A percentile compares a stretch with the other conserved stretches of the same genome.
Evolutionary conservation across 2,329 filamentous ascomycete species (phyloP).

Genomic region (Colletotrichum eremochloae): DNA sequence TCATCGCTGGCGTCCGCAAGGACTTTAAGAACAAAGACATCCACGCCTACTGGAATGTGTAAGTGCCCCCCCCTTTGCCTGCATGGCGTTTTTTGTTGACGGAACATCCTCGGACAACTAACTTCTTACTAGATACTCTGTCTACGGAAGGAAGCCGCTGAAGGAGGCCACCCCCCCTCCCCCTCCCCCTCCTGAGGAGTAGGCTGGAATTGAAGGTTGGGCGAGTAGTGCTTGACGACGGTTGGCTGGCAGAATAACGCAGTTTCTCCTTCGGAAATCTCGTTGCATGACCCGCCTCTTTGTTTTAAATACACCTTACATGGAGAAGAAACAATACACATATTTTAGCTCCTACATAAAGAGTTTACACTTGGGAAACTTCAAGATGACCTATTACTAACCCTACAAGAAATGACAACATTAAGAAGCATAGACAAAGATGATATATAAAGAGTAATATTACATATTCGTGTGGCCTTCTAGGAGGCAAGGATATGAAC

Average conservation of each 20-base stretch:
- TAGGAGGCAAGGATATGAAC: too few species aligned
- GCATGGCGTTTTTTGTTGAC: too few species aligned
- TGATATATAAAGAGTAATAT: too few species aligned
- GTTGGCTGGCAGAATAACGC: background rate
- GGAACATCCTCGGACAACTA: background rate
- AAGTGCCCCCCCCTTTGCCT: background rate
- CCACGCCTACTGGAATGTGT: constrained; percentile 52
- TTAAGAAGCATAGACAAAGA: too few species aligned
- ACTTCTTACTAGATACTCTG: background rate
- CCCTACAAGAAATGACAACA: too few species aligned
- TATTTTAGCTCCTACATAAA: background rate
- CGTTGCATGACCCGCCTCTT: background rate
- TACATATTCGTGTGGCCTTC: too few species aligned
- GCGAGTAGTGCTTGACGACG: too few species aligned
- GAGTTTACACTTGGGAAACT: too few species aligned
- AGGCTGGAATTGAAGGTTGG: background rate
- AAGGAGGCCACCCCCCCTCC: background rate
- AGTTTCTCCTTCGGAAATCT: too few species aligned
- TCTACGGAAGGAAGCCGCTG: constrained; percentile 8
- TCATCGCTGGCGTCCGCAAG: constrained; percentile 30
- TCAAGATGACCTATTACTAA: too few species aligned
- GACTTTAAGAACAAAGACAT: constrained; percentile 45
- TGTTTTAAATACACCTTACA: background rate
- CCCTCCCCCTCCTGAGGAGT: background rate
- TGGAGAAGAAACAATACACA: background rate